Evolutionary conservation across 2,329 filamentous ascomycete species (phyloP).

Genomic region (Hypoxylon sp.): DNA sequence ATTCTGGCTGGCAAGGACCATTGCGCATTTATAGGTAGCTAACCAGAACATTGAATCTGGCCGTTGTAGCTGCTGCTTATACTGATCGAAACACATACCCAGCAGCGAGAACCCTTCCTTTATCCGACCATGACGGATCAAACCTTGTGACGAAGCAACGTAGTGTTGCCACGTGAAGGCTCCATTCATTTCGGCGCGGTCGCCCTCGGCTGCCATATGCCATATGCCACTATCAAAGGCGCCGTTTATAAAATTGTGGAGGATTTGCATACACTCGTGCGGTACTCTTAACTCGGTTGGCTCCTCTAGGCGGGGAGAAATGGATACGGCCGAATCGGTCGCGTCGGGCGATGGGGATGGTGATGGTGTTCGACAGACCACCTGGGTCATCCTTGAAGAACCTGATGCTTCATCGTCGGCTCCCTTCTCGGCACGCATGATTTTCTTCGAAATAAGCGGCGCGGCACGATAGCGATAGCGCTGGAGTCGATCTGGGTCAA

Average conservation of each 20-base stretch:
- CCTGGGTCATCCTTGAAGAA: slow-evolving; percentile 38
- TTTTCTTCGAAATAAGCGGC: slow-evolving; percentile 50
- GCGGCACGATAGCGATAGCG: slow-evolving; percentile 49
- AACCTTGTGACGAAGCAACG: slow-evolving; percentile 50
- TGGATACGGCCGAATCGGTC: slow-evolving; percentile 37
- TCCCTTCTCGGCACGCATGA: slow-evolving; percentile 48
- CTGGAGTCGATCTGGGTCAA: slow-evolving; percentile 52
- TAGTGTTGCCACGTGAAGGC: slow-evolving; percentile 53
- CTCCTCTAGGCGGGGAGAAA: slow-evolving; percentile 48
- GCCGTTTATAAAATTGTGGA: slow-evolving; percentile 48
- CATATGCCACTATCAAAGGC: slow-evolving; percentile 48
- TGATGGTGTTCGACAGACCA: slow-evolving; percentile 51
- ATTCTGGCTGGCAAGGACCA: slow-evolving; percentile 49
- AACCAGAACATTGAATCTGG: slow-evolving; percentile 53
- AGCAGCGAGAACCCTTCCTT: slow-evolving; percentile 51
- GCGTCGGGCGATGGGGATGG: slow-evolving; percentile 51
- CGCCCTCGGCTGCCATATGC: slow-evolving; percentile 40
- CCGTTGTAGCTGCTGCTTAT: slow-evolving; percentile 47
- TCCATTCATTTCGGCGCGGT: slow-evolving; percentile 47
- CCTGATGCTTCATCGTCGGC: slow-evolving; percentile 11
- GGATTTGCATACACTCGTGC: slow-evolving; percentile 52
- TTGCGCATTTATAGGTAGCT: slow-evolving; percentile 51
- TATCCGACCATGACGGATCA: slow-evolving; percentile 51
- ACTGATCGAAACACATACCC: slow-evolving; percentile 51
- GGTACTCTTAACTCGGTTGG: slow-evolving; percentile 49